These are phyloP conservation scores for Dactylellina haptotyla DNA, from an alignment of 2,329 filamentous ascomycete genomes.

Conservation along the genomic window DNA sequence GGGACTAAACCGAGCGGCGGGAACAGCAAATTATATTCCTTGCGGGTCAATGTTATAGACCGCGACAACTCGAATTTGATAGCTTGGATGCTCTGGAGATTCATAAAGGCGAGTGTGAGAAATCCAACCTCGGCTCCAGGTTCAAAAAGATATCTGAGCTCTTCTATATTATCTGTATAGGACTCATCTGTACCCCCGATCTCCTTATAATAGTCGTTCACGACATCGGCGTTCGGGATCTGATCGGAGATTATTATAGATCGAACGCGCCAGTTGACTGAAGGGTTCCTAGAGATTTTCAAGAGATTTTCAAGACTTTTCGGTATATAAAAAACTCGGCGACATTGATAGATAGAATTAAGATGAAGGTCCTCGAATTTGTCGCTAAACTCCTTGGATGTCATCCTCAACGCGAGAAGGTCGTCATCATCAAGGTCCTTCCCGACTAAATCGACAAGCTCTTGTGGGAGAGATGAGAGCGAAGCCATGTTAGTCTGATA, in stretches of 20 bases:
- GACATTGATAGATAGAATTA: neutral
- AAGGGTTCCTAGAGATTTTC: constrained; percentile 3
- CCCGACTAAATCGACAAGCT: constrained; percentile 11
- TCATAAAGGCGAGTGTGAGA: constrained; percentile 21
- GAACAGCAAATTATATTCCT: constrained; percentile 1
- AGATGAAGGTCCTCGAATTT: neutral
- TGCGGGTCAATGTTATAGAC: constrained; percentile 1
- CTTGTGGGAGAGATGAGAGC: constrained; percentile 10
- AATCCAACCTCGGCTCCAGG: neutral
- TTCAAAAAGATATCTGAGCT: neutral
- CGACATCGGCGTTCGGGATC: neutral
- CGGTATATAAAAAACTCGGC: neutral
- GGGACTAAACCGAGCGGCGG: constrained; percentile 9
- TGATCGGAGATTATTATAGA: neutral
- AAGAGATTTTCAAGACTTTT: constrained; percentile 14
- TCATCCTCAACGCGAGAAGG: constrained; percentile 9
- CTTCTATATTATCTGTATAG: neutral
- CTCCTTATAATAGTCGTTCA: no score
- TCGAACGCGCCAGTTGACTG: neutral
- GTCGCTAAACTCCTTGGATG: constrained; percentile 3
- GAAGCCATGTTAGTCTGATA: neutral
- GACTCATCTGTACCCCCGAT: neutral
- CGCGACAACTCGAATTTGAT: constrained; percentile 12
- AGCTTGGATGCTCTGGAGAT: constrained; percentile 20
- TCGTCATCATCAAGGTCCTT: constrained; percentile 24